phyloP scores from a whole-genome alignment of 2,329 filamentous ascomycete species.

The Fusarium fujikuroi region DNA sequence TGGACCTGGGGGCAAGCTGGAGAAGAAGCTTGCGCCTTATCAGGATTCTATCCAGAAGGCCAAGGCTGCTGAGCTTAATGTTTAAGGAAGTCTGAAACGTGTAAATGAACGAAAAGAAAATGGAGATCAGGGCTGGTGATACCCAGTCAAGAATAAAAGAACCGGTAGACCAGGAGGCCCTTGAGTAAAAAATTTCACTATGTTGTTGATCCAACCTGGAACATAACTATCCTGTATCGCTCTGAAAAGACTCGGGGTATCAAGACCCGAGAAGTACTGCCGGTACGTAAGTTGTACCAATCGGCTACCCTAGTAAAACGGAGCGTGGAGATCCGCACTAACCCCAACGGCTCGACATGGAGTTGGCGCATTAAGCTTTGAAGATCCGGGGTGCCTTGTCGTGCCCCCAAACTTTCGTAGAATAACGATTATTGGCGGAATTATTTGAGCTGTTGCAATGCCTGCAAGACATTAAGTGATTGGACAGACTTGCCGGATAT shows the following conservation, averaged over 20 bases:
- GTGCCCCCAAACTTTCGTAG: background rate
- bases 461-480: background rate
- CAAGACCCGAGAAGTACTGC: background rate
- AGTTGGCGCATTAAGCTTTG: background rate
- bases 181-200: accelerated
- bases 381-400: background rate
- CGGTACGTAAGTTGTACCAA: background rate
- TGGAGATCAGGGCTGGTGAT: background rate
- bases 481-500: background rate
- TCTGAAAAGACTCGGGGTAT: accelerated
- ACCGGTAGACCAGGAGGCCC: accelerated
- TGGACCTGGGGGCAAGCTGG: constrained; percentile 11
- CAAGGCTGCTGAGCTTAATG: constrained; percentile 22
- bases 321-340: background rate
- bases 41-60: constrained; percentile 18
- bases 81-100: background rate
- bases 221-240: too few species aligned
- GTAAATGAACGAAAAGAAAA: background rate
- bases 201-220: accelerated
- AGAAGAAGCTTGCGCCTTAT: constrained; percentile 31
- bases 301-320: background rate
- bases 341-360: background rate
- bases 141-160: background rate
- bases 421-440: background rate
- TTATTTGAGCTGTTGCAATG: accelerated